These are phyloP conservation scores for Exophiala calicioides DNA, from an alignment of 2,329 filamentous ascomycete genomes.

Conservation along the genomic window DNA sequence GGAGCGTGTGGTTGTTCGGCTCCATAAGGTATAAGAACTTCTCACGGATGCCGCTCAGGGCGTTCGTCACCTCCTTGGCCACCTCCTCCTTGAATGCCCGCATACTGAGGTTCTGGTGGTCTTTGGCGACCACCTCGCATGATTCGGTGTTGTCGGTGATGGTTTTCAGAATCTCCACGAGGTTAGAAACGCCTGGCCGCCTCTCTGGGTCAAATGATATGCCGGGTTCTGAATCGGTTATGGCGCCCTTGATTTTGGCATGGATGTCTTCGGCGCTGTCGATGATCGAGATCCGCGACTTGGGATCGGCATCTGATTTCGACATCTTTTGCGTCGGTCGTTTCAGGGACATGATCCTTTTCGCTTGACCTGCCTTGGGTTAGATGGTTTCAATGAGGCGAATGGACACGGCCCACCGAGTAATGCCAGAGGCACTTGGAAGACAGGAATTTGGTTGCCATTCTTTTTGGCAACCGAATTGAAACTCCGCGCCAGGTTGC, in stretches of 20 bases:
- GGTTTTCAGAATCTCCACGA: constrained; percentile 76
- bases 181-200: constrained; percentile 83
- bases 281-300: constrained; percentile 80
- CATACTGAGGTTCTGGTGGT: constrained; percentile 51
- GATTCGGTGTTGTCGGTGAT: constrained; percentile 53
- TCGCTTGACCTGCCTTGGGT: constrained; percentile 65
- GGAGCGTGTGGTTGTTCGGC: constrained; percentile 10
- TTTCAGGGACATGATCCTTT: constrained; percentile 85
- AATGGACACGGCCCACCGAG: constrained; percentile 57
- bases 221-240: constrained; percentile 70
- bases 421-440: constrained; percentile 69
- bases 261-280: constrained; percentile 66
- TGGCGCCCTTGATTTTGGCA: constrained; percentile 68
- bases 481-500: constrained; percentile 83
- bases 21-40: constrained; percentile 24
- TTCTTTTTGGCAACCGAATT: no score
- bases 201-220: constrained; percentile 70
- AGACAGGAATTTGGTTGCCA: constrained; percentile 60
- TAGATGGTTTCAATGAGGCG: constrained; percentile 6
- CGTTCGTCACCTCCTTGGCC: constrained; percentile 55
- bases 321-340: constrained; percentile 84
- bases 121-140: constrained; percentile 49
- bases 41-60: constrained; percentile 44
- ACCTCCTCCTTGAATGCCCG: constrained; percentile 65
- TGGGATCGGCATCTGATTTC: constrained; percentile 73